These are phyloP conservation scores for Naegleria lovaniensis DNA, from an alignment of 208 protist species.

Conservation along the genomic window DNA sequence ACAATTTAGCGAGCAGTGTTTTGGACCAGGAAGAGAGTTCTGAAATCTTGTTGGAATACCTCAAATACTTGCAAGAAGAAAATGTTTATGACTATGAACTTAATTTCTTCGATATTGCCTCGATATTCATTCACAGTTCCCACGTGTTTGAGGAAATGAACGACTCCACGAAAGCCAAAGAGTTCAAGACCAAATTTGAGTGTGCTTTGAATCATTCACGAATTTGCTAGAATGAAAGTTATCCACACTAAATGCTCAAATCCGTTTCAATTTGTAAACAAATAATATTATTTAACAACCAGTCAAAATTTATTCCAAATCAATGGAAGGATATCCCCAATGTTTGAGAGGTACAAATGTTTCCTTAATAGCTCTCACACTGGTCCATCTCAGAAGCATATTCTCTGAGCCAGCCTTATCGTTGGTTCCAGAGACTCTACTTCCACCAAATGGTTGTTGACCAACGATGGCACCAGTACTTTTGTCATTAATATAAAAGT, in stretches of 20 bases:
- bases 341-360: slow-evolving; percentile 54
- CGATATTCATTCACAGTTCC: not conserved
- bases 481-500: slow-evolving; percentile 98
- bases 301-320: slow-evolving; percentile 3
- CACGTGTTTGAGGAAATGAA: not conserved
- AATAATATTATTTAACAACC: no score
- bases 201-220: not conserved
- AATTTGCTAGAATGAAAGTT: not conserved
- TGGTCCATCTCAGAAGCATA: slow-evolving; percentile 69
- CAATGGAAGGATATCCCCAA: not conserved
- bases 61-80: not conserved
- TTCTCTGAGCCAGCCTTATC: slow-evolving; percentile 86
- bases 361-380: slow-evolving; percentile 88
- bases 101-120: not conserved
- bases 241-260: no score
- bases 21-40: not conserved
- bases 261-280: no score
- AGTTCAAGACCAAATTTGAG: not conserved
- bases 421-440: slow-evolving; percentile 83
- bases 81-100: not conserved
- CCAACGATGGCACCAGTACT: slow-evolving; percentile 93
- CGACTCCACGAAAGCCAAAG: not conserved
- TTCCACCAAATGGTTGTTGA: slow-evolving; percentile 94
- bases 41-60: not conserved
- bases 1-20: not conserved